A percentile compares a stretch with the other conserved stretches of the same genome.
phyloP scores from a whole-genome alignment of 768 basidiomycete genomes.

The Pleurotus djamor region DNA sequence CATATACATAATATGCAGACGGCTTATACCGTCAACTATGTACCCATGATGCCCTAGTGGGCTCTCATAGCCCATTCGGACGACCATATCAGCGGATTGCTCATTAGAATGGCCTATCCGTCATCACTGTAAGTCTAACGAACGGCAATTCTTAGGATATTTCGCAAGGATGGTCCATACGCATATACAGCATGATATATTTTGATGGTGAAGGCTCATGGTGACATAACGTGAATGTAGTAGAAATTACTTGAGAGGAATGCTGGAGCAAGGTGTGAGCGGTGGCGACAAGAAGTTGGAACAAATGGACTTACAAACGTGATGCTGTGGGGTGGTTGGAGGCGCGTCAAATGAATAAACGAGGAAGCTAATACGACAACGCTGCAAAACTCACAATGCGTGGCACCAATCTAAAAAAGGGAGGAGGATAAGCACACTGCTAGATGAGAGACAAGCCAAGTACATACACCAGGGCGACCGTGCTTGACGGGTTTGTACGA shows the following conservation, averaged over 20 bases:
- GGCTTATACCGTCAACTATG: neutral
- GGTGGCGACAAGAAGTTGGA: neutral
- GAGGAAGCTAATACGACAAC: neutral
- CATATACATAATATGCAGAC: slow-evolving; percentile 26
- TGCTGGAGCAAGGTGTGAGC: slow-evolving; percentile 40
- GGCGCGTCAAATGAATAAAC: slow-evolving; percentile 6
- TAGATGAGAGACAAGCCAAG: neutral
- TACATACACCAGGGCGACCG: slow-evolving; percentile 96
- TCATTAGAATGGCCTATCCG: too few relatives aligned
- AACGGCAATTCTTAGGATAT: too few relatives aligned
- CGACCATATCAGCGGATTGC: too few relatives aligned
- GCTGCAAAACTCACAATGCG: slow-evolving; percentile 63
- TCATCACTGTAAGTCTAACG: neutral
- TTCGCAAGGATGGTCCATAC: slow-evolving; percentile 9
- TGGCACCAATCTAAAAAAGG: slow-evolving; percentile 73
- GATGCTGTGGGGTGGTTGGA: slow-evolving; percentile 48
- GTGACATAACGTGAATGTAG: slow-evolving; percentile 7
- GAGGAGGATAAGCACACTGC: slow-evolving; percentile 11
- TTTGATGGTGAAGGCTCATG: slow-evolving; percentile 18
- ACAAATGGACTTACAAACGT: slow-evolving; percentile 59
- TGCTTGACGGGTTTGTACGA: slow-evolving; percentile 99
- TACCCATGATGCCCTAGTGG: too few relatives aligned
- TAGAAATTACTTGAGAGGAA: slow-evolving; percentile 88
- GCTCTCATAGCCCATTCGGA: too few relatives aligned
- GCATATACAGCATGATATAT: slow-evolving; percentile 22